Evolutionary conservation across 805 yeast species (phyloP).

Genomic region (Torulaspora delbrueckii): DNA sequence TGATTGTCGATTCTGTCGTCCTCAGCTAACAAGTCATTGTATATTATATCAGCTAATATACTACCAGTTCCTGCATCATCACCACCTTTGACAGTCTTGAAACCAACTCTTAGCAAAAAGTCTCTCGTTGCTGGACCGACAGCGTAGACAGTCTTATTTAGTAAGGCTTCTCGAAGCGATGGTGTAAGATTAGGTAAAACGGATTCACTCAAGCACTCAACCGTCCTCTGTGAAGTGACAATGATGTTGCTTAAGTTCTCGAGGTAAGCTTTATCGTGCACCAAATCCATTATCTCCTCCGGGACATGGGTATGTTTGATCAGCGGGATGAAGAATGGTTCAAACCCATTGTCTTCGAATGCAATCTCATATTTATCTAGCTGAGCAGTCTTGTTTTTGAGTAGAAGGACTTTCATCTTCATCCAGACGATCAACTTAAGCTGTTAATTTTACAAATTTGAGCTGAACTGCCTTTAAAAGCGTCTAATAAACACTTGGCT

Average conservation of each 20-base stretch:
- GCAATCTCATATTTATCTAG: constrained; percentile 56
- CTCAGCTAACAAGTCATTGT: constrained; percentile 30
- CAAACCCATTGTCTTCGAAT: constrained; percentile 37
- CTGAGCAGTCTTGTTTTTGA: constrained; percentile 71
- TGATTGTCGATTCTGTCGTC: constrained; percentile 19
- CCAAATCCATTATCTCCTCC: constrained; percentile 39
- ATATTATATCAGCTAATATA: constrained; percentile 58
- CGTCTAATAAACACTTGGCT: not conserved
- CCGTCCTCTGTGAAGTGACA: constrained; percentile 88
- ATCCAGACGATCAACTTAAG: not conserved
- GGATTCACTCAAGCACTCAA: constrained; percentile 61
- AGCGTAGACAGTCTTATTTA: constrained; percentile 61
- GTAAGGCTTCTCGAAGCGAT: constrained; percentile 27
- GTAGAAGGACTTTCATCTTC: constrained; percentile 40
- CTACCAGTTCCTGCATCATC: constrained; percentile 75
- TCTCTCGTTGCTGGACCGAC: constrained; percentile 87
- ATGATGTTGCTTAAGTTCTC: constrained; percentile 49
- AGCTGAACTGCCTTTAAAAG: not conserved
- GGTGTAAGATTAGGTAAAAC: constrained; percentile 31
- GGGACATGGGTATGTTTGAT: constrained; percentile 58
- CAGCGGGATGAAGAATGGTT: constrained; percentile 64
- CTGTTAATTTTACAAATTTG: not conserved
- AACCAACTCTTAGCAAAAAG: constrained; percentile 58
- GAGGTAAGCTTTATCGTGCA: constrained; percentile 43
- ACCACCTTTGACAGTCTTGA: constrained; percentile 66